phyloP scores from a whole-genome alignment of 2,329 filamentous ascomycete genomes.

The Sphaerulina musiva region DNA sequence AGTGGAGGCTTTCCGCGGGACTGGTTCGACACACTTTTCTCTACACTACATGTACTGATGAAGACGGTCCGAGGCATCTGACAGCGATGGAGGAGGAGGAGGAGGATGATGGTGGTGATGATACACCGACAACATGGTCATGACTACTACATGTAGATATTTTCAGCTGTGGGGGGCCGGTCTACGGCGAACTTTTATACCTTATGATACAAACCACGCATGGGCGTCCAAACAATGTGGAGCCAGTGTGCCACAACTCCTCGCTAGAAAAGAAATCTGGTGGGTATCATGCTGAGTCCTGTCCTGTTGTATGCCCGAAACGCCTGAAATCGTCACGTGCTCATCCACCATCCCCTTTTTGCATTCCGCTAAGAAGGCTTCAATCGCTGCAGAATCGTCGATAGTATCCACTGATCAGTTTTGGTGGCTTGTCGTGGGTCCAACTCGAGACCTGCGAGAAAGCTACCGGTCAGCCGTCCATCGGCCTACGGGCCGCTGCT shows the following conservation, averaged over 20 bases:
- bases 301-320: slow-evolving; percentile 4
- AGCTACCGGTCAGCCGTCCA: slow-evolving; percentile 13
- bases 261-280: slow-evolving; percentile 10
- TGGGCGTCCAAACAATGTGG: not conserved
- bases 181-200: not conserved
- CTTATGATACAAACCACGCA: not conserved
- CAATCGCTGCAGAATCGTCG: slow-evolving; percentile 18
- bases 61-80: no score
- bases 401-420: slow-evolving; percentile 17
- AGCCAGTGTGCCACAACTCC: slow-evolving; percentile 3
- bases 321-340: not conserved
- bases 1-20: no score
- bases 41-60: no score
- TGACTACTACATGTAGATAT: no score
- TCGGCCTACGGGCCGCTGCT: not conserved
- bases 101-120: no score
- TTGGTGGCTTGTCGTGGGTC: slow-evolving; percentile 18
- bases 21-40: no score
- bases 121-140: no score
- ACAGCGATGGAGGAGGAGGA: no score
- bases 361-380: slow-evolving; percentile 1
- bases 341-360: not conserved
- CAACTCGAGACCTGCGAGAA: slow-evolving; percentile 17
- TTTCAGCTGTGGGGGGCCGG: not conserved
- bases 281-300: slow-evolving; percentile 15